Base-by-base conservation (phyloP, 352 stramenopile species). In the Phytophthora nicotianae region DNA sequence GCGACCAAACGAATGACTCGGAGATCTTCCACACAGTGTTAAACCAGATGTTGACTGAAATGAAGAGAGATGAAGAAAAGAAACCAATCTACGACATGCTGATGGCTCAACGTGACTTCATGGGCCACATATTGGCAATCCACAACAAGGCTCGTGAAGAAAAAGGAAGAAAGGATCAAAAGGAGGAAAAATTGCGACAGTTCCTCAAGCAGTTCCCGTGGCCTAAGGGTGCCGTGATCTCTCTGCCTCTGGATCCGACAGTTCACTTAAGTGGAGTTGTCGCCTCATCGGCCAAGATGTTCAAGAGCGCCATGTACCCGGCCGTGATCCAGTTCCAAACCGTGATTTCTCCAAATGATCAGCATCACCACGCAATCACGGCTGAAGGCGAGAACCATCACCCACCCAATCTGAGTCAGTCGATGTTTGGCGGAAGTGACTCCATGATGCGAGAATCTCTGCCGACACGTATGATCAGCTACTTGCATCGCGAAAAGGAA, bases 241-340 rank as follows among this genome's bases (percentile, higher is more conserved):
- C 84, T 17, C 77, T 97, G 50, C 92, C 92, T 5, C 64, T 97
- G 20, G 91, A 98, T 46, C 92, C 92, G 2, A 86, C 72, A 5
- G 72, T 97, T 35, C 69, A 92, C 55, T 55, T 96, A 20, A 92
- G 93, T 46, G 96, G 94, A 16, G 85, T 99, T 19, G 87, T 97
- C 43, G 68, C 93, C 20, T 80, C 88, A 17, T 97, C 88, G 1
- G 95, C 90, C 13, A 98, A 97, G 55, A 98, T 99, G 84, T 99
- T 99, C 75, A 98, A 98, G 62, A 98, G 92, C 63, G 97, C 97
- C 5, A 89, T 99, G 64, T 99, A 99, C 74, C 97, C 97, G 5
- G 95, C 95, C 4, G 92, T 99, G 1, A 86, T 99, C 32, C 91
- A 98, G 52, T 99, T 99, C 74, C 82, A 93, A 32, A 96, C 86